Base-by-base conservation (phyloP, 1,284 basidiomycete genomes). In the Pyrrhoderma lamaoense region DNA sequence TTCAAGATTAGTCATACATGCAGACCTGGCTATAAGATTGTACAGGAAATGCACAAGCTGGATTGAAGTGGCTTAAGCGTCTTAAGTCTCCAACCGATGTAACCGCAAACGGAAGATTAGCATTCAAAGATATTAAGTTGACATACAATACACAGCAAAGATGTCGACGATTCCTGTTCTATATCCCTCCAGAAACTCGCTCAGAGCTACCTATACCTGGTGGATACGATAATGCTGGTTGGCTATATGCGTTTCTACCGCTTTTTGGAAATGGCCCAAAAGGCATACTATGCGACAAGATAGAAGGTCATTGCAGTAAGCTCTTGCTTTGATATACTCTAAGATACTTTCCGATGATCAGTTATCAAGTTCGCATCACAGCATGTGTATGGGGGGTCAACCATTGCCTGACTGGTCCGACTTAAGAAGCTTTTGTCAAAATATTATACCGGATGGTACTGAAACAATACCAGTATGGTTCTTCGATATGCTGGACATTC, bases 1-100 rank as follows among this genome's bases (percentile, higher is more conserved):
- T n/a, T 2, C n/a, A n/a, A n/a, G n/a, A n/a, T n/a, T n/a, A n/a
- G n/a, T 9, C 25, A 38, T 21, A 45, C 39, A 27, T 19, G 8
- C 22, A n/a, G n/a, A n/a, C n/a, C n/a, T n/a, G n/a, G n/a, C n/a
- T n/a, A n/a, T 31, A 44, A 57, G 55, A 57, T 38, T 54, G 55
- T 44, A 54, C 55, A n/a, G 55, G 55, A 8, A 43, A 38, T 0
- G 45, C 52, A n/a, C 55, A 57, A 31, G 55, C 55, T 8, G 55
- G 55, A 4, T 42, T 54, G 9, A 57, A 57, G 31, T 54, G 51
- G 49, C 34, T 54, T 21, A 34, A 22, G 3, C 52, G 55, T 18
- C 21, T 48, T 11, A 5, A 31, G 11, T 31, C 27, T 5, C 27
- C 27, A 27, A 34, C 42, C 27, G 40, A 40, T 11, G 45, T 44